These are phyloP conservation scores for Mycena maculata DNA, from an alignment of 768 basidiomycete genomes.

Conservation along the genomic window DNA sequence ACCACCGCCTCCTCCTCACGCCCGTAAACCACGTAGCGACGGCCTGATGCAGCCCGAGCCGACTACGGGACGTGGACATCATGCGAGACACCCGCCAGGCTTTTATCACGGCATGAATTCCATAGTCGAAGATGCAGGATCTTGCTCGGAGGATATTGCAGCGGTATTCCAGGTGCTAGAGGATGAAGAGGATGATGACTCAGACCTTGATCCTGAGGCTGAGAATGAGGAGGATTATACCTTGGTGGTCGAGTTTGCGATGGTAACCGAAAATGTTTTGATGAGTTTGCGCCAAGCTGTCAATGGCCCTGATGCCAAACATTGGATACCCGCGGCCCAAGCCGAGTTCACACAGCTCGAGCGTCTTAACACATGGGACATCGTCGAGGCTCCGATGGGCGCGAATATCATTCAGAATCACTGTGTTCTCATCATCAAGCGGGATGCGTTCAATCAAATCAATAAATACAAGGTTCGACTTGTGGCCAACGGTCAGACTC, in stretches of 20 bases:
- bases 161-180: neutral
- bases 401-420: constrained; percentile 4
- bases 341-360: constrained; percentile 11
- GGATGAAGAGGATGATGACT: neutral
- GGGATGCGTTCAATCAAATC: constrained; percentile 20
- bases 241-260: too few relatives aligned
- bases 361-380: constrained; percentile 4
- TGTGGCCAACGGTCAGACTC: constrained; percentile 45
- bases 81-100: neutral
- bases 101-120: neutral
- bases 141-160: neutral
- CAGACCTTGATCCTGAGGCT: neutral
- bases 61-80: constrained; percentile 1
- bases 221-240: neutral
- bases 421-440: constrained; percentile 1
- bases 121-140: neutral
- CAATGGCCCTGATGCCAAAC: constrained; percentile 2
- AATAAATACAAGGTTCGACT: constrained; percentile 47
- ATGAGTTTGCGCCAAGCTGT: too few relatives aligned
- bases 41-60: constrained; percentile 10
- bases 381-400: neutral
- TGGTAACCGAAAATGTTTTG: too few relatives aligned
- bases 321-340: constrained; percentile 4
- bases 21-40: neutral
- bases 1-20: constrained; percentile 11